Base-by-base conservation (phyloP, 1,284 basidiomycete species). In the Somion occarium region DNA sequence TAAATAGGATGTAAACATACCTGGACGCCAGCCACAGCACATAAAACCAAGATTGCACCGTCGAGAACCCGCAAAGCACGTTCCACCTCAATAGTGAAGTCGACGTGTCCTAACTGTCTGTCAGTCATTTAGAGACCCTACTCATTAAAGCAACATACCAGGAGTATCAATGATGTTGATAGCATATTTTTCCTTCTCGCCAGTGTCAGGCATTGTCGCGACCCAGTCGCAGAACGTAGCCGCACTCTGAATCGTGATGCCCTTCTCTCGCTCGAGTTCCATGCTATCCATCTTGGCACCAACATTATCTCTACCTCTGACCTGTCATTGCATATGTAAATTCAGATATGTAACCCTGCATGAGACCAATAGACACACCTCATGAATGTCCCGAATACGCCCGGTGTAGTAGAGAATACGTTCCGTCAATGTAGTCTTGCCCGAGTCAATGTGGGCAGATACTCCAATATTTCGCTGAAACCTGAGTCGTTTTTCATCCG, bases 271-370 rank as follows among this genome's bases (percentile, higher is more conserved):
- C 69, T 99, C 97, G 5, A 99, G 78, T 61, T 99, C 97, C 96
- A 99, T 99, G 64, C 88, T 92, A 72, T 99, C 96, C 97, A 99
- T 99, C 77, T 99, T 99, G 22, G 96, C 97, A 46, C 96, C 97
- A 22, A 99, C 94, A 47, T 88, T 86, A 69, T 99, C 96, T 50
- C 90, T 81, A 38, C 97, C 97, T 60, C 97, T 80, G 57, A 91
- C 88, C 88, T 90, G 59, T 12, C 25, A 34, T 44, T 25, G 41
- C 13, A 34, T 5, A 23, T 11, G 34, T 43, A 51, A 22, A 18
- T 3, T 19, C 22, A 3, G 5, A 3, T 22, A 19, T 7, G 26
- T 18, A 34, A 12, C 34, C 12, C 5, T 18, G 15, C 19, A 25
- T 42, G 19, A 19, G 25, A n/a, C 5, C 18, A 54, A 45, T 50